A percentile compares a stretch with the other conserved stretches of the same genome.
These are phyloP conservation scores for Herpomyces periplanetae DNA, from an alignment of 2,329 filamentous ascomycete species.

Conservation along the genomic window DNA sequence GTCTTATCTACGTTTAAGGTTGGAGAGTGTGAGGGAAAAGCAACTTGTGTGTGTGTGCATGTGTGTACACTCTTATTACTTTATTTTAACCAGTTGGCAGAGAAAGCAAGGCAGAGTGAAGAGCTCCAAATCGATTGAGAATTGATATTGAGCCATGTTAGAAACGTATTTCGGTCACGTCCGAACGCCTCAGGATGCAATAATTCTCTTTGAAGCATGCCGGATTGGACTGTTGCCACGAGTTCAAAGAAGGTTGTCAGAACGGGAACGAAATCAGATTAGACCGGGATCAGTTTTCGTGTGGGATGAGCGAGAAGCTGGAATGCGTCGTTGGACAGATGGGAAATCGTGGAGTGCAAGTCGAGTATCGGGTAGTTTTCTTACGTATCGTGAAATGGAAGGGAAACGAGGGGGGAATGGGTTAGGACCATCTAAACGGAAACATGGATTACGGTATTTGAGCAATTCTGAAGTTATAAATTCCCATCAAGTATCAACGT, in stretches of 20 bases:
- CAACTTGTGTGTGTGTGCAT: no score
- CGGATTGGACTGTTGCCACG: constrained; percentile 52
- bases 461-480: no score
- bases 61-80: no score
- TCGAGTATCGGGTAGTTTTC: constrained; percentile 76
- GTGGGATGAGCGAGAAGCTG: constrained; percentile 95
- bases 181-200: constrained; percentile 76
- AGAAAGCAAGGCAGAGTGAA: no score
- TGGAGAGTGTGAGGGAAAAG: no score
- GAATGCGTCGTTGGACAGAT: constrained; percentile 93
- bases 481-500: no score
- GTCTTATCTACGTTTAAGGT: no score
- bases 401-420: constrained; percentile 50
- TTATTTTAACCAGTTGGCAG: no score
- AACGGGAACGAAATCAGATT: constrained; percentile 87
- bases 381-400: constrained; percentile 96
- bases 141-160: no score
- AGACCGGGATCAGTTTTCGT: constrained; percentile 90
- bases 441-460: no score
- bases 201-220: constrained; percentile 93
- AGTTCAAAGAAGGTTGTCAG: constrained; percentile 64
- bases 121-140: no score
- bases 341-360: constrained; percentile 97
- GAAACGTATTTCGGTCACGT: constrained; percentile 89
- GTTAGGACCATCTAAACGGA: constrained; percentile 15